Conservation (phyloP, 2,329 filamentous ascomycete species). For the Elsinoe batatas region DNA sequence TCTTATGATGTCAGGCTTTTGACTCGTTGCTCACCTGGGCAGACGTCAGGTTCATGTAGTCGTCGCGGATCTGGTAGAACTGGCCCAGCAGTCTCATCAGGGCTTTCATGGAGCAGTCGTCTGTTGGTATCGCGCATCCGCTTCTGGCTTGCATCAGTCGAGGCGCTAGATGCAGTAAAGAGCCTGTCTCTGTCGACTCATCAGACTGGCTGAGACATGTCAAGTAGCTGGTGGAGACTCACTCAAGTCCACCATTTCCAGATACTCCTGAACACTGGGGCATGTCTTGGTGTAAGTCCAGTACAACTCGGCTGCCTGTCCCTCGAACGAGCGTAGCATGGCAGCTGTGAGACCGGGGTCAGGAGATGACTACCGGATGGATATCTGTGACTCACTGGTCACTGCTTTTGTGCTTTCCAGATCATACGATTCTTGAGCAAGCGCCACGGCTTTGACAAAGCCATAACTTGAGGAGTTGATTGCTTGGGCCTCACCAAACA, state of each 20-base stretch:
- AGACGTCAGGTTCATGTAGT: not conserved
- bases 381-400: not conserved
- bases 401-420: not conserved
- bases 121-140: not conserved
- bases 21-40: not conserved
- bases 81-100: not conserved
- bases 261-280: not conserved
- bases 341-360: not conserved
- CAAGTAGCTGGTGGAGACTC: not conserved
- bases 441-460: not conserved
- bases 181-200: not conserved
- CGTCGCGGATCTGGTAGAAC: not conserved
- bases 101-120: not conserved
- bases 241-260: not conserved
- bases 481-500: not conserved
- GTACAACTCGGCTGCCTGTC: not conserved
- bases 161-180: not conserved
- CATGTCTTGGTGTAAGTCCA: not conserved
- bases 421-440: not conserved
- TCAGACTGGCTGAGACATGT: not conserved
- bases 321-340: not conserved
- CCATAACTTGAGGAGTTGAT: not conserved
- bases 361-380: not conserved
- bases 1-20: not conserved
- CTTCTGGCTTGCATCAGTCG: not conserved